These are phyloP conservation scores for Uronychia setigera DNA, from an alignment of 73 alveolate species.

Conservation along the genomic window DNA sequence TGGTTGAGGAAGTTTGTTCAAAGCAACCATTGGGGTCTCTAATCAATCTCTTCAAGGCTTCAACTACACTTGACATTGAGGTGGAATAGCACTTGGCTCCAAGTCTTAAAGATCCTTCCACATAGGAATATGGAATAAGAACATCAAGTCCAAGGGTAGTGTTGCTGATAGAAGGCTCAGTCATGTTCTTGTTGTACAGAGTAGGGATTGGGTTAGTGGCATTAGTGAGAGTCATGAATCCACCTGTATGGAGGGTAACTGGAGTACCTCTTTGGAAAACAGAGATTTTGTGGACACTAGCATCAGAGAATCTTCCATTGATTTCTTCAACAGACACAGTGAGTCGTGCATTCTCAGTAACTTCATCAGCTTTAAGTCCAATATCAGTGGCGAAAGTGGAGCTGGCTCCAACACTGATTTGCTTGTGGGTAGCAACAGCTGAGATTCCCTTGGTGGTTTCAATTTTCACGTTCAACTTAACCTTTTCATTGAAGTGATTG, in stretches of 20 bases:
- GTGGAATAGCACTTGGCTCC: slow-evolving; percentile 44
- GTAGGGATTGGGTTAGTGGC: neutral
- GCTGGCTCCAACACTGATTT: neutral
- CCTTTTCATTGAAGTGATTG: slow-evolving; percentile 21
- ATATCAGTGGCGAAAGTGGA: neutral
- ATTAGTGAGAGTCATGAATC: slow-evolving; percentile 10
- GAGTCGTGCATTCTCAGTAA: neutral
- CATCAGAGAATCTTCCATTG: slow-evolving; percentile 12
- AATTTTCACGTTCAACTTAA: slow-evolving; percentile 10
- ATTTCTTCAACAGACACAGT: neutral
- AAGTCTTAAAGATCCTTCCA: slow-evolving; percentile 27
- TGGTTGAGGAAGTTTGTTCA: slow-evolving; percentile 59
- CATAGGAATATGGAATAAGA: slow-evolving; percentile 27
- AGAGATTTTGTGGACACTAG: neutral
- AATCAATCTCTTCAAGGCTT: slow-evolving; percentile 52
- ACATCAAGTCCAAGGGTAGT: neutral
- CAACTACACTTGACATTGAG: slow-evolving; percentile 22
- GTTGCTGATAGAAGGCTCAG: too few relatives aligned
- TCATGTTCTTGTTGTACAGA: too few relatives aligned
- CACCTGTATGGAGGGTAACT: slow-evolving; percentile 19
- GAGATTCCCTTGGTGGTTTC: neutral
- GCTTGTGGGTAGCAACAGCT: neutral
- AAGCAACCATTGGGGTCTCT: slow-evolving; percentile 68
- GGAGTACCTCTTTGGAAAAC: slow-evolving; percentile 35
- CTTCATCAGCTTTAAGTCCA: neutral